Conservation (phyloP, 1,284 basidiomycete species). For the Trichosporon ovoides region DNA sequence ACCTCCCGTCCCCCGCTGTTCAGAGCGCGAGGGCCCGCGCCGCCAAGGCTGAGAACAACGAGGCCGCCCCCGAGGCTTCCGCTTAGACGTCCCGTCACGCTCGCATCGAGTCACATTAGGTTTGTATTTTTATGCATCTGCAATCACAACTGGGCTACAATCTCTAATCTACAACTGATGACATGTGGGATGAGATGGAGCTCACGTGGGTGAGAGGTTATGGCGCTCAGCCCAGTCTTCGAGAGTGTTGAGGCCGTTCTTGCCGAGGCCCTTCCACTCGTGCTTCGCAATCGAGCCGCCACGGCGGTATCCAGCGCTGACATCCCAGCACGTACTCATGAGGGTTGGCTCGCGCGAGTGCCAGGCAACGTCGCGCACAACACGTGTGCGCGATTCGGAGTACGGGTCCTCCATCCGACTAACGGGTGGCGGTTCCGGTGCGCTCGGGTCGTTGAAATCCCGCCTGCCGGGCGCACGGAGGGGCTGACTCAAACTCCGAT, state of each 20-base stretch:
- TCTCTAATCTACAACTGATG: background rate
- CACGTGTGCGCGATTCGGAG: conserved; percentile 23
- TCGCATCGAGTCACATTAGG: background rate
- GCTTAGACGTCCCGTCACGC: too few species aligned
- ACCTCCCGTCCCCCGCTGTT: background rate
- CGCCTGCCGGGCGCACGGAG: conserved; percentile 52
- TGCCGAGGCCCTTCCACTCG: conserved; percentile 86
- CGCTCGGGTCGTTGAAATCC: conserved; percentile 42
- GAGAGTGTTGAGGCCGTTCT: conserved; percentile 57
- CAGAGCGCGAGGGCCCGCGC: background rate
- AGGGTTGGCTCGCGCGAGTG: conserved; percentile 66
- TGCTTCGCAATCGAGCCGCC: conserved; percentile 75
- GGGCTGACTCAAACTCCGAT: conserved; percentile 70
- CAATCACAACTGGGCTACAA: background rate
- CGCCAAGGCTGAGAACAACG: background rate
- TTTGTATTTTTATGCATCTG: conserved; percentile 4
- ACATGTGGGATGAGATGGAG: background rate
- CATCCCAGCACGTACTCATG: conserved; percentile 86
- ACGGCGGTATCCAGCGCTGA: conserved; percentile 52
- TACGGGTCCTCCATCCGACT: conserved; percentile 38
- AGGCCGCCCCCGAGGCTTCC: background rate
- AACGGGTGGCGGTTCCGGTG: conserved; percentile 32
- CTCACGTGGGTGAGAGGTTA: too few species aligned
- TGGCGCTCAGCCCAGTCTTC: conserved; percentile 69
- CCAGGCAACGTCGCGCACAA: conserved; percentile 65